phyloP scores from a whole-genome alignment of 768 basidiomycete species.

The Nidularia pulvinata region DNA sequence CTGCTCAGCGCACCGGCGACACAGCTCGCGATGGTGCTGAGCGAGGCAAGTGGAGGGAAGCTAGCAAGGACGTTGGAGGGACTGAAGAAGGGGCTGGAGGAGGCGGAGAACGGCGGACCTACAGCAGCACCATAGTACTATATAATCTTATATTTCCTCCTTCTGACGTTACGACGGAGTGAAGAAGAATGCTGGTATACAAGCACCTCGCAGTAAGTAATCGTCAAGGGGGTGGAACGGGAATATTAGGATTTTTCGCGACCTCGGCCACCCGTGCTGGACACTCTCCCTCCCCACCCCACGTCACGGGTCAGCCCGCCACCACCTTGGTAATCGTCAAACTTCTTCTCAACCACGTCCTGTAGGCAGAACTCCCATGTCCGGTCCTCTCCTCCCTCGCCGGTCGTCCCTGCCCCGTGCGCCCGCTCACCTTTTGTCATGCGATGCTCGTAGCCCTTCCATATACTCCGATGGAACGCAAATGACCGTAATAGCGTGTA shows the following conservation, averaged over 20 bases:
- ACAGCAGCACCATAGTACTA: slow-evolving; percentile 6
- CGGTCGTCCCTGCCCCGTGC: slow-evolving; percentile 63
- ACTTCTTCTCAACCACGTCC: slow-evolving; percentile 8
- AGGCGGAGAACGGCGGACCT: slow-evolving; percentile 14
- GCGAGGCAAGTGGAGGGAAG: slow-evolving; percentile 65
- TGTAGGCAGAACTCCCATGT: slow-evolving; percentile 86
- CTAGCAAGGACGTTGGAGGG: slow-evolving; percentile 77
- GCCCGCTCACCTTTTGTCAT: slow-evolving; percentile 90
- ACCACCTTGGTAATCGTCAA: too few relatives aligned
- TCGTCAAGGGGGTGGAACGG: too few relatives aligned
- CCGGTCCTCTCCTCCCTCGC: slow-evolving; percentile 75
- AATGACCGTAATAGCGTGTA: slow-evolving; percentile 82
- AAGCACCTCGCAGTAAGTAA: too few relatives aligned
- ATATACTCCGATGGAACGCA: slow-evolving; percentile 63
- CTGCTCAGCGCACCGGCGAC: slow-evolving; percentile 74
- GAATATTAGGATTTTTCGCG: too few relatives aligned
- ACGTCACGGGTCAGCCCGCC: too few relatives aligned
- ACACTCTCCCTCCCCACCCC: too few relatives aligned
- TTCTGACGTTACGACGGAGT: too few relatives aligned
- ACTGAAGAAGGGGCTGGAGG: slow-evolving; percentile 67
- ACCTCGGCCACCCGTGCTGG: too few relatives aligned
- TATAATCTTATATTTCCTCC: background rate
- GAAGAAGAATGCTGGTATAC: too few relatives aligned
- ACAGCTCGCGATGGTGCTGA: slow-evolving; percentile 55
- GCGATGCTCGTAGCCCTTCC: slow-evolving; percentile 91